These are phyloP conservation scores for Amphicarpaea edgeworthii DNA, from an alignment of 306 rosid species.

Conservation along the genomic window DNA sequence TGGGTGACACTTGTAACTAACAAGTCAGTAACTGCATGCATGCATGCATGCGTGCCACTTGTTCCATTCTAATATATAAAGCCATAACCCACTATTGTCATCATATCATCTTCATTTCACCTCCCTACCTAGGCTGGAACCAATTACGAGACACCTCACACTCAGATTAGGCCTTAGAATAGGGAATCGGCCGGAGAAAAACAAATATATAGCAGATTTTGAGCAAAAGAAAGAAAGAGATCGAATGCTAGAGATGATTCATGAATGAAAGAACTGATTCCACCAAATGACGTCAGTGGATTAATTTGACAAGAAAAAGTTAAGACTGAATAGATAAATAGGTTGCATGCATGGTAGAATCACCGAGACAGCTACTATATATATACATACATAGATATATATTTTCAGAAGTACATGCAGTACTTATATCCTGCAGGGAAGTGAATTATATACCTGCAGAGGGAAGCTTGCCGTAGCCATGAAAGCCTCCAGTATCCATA, in stretches of 20 bases:
- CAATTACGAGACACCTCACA: background rate
- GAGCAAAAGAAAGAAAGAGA: background rate
- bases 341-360: conserved; percentile 41
- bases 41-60: conserved; percentile 85
- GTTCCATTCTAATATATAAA: conserved; percentile 42
- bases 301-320: conserved; percentile 14
- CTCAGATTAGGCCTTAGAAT: conserved; percentile 17
- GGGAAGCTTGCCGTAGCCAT: conserved; percentile 75
- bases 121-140: background rate
- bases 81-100: conserved; percentile 35
- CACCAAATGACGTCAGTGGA: background rate
- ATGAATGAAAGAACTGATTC: conserved; percentile 21
- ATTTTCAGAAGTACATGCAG: conserved; percentile 16
- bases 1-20: conserved; percentile 54
- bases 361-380: background rate
- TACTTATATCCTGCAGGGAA: conserved; percentile 39
- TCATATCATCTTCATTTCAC: conserved; percentile 39
- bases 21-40: conserved; percentile 39
- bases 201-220: background rate
- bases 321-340: conserved; percentile 3
- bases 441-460: too few relatives aligned
- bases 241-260: conserved; percentile 31
- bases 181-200: background rate
- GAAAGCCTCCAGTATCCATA: conserved; percentile 75
- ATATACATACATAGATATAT: conserved; percentile 7